Conservation (phyloP, 1,284 basidiomycete genomes). For the Microbotryum lychnidis-dioicae region DNA sequence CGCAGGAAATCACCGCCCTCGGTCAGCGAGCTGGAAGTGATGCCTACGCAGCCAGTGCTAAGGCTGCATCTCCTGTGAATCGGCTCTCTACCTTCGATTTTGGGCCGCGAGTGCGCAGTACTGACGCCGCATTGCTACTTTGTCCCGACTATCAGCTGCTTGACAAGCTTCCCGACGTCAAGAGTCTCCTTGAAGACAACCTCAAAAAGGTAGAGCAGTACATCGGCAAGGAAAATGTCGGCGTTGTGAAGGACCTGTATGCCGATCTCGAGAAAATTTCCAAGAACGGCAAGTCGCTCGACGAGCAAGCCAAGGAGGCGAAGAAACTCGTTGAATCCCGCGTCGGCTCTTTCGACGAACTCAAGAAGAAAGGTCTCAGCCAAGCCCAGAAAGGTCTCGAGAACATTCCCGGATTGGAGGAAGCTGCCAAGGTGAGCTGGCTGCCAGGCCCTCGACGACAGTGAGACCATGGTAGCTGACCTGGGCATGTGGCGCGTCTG, state of each 20-base stretch:
- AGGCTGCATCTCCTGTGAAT: slow-evolving; percentile 23
- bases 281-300: slow-evolving; percentile 42
- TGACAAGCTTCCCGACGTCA: slow-evolving; percentile 34
- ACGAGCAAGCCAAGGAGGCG: slow-evolving; percentile 45
- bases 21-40: slow-evolving; percentile 30
- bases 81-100: neutral
- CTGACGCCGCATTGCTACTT: neutral
- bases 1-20: slow-evolving; percentile 26
- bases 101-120: neutral
- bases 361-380: slow-evolving; percentile 38
- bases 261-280: slow-evolving; percentile 31
- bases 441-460: too few species aligned
- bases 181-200: slow-evolving; percentile 29
- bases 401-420: slow-evolving; percentile 26
- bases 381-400: slow-evolving; percentile 37
- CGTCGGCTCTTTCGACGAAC: slow-evolving; percentile 42
- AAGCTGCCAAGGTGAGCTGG: slow-evolving; percentile 24
- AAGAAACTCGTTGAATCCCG: slow-evolving; percentile 43
- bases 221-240: slow-evolving; percentile 32
- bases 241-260: slow-evolving; percentile 32
- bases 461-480: neutral
- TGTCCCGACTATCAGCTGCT: slow-evolving; percentile 3
- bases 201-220: slow-evolving; percentile 15
- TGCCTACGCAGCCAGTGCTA: slow-evolving; percentile 28
- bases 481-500: neutral